phyloP scores from a whole-genome alignment of 192 early-diverging fungal species.

The Podila clonocystis region DNA sequence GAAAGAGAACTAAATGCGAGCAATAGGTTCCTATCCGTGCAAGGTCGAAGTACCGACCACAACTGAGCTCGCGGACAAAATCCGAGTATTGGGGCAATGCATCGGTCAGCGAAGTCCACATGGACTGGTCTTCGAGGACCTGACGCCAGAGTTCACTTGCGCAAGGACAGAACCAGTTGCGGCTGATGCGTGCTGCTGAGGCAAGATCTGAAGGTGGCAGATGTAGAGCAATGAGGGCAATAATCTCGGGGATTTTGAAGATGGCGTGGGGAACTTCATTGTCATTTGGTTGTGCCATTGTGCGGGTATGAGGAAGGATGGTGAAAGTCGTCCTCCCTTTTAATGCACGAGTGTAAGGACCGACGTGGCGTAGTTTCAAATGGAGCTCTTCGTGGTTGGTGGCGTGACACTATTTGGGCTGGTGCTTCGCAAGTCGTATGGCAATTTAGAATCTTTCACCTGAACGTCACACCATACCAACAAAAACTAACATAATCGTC shows the following conservation, averaged over 20 bases:
- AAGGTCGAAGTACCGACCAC: neutral
- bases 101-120: slow-evolving; percentile 1
- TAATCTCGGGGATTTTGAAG: slow-evolving; percentile 16
- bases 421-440: too few relatives aligned
- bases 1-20: slow-evolving; percentile 2
- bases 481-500: too few relatives aligned
- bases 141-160: slow-evolving; percentile 29
- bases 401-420: too few relatives aligned
- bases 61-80: slow-evolving; percentile 27
- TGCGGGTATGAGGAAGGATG: too few relatives aligned
- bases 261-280: neutral
- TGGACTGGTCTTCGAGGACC: slow-evolving; percentile 30
- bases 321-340: too few relatives aligned
- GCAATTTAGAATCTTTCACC: too few relatives aligned
- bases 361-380: too few relatives aligned
- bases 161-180: slow-evolving; percentile 24
- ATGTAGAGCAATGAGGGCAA: slow-evolving; percentile 2
- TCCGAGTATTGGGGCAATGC: slow-evolving; percentile 25
- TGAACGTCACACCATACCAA: too few relatives aligned
- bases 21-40: neutral
- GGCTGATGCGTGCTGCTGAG: slow-evolving; percentile 2
- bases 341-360: too few relatives aligned
- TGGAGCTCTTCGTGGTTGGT: too few relatives aligned
- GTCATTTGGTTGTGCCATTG: too few relatives aligned
- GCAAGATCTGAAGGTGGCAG: slow-evolving; percentile 24